These are phyloP conservation scores for Ascochyta viciae-villosae DNA, from an alignment of 2,329 filamentous ascomycete species.

Conservation along the genomic window DNA sequence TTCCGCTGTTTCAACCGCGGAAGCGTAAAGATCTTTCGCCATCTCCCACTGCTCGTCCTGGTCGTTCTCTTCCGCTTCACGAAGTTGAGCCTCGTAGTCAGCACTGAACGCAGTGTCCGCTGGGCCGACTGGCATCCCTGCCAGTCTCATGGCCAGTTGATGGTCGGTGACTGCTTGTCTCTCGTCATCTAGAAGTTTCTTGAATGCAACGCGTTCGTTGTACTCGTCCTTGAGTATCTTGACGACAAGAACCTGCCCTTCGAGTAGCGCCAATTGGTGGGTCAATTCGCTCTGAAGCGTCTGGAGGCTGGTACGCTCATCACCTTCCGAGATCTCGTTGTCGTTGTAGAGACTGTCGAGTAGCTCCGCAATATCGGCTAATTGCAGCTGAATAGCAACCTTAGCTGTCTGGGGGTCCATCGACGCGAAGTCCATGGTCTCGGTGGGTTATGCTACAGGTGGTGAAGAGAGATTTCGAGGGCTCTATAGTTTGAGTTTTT, in stretches of 20 bases:
- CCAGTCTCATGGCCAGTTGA: conserved; percentile 18
- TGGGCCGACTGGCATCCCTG: background rate
- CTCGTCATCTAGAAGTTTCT: conserved; percentile 21
- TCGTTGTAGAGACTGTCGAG: background rate
- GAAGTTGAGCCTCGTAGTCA: background rate
- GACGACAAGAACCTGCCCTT: conserved; percentile 18
- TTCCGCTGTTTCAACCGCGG: background rate
- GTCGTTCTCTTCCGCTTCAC: background rate
- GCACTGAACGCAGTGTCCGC: background rate
- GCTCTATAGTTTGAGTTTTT: background rate
- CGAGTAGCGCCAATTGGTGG: conserved; percentile 13
- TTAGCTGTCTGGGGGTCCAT: conserved; percentile 24
- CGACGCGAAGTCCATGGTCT: conserved; percentile 6
- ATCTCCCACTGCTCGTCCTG: background rate
- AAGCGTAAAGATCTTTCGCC: background rate
- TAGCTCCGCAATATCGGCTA: conserved; percentile 10
- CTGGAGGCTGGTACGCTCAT: conserved; percentile 11
- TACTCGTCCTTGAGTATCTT: conserved; percentile 20
- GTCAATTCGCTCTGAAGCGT: conserved; percentile 5
- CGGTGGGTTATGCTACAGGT: no score
- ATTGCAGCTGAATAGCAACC: conserved; percentile 21
- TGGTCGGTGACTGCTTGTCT: conserved; percentile 23
- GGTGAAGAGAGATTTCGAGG: background rate
- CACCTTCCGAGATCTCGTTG: background rate
- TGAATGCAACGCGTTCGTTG: conserved; percentile 9